Evolutionary conservation across 2,329 filamentous ascomycete species (phyloP).

Genomic region (Aspergillus flavus): DNA sequence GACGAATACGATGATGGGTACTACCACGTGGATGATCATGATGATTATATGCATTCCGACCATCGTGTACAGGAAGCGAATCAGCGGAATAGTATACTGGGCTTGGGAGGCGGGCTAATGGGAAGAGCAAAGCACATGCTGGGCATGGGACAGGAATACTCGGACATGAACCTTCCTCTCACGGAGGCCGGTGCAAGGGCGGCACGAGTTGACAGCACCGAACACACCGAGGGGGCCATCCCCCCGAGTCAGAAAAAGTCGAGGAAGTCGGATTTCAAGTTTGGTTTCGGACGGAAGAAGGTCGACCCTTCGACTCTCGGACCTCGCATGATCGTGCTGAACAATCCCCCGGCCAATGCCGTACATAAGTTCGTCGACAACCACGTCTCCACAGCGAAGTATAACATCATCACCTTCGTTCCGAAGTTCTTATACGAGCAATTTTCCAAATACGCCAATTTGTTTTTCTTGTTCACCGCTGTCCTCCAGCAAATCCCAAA

Average conservation of each 20-base stretch:
- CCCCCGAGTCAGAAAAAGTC: conserved; percentile 59
- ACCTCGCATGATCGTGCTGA: conserved; percentile 89
- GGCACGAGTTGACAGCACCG: conserved; percentile 46
- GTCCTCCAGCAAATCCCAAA: conserved; percentile 92
- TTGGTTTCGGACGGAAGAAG: conserved; percentile 83
- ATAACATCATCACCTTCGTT: conserved; percentile 89
- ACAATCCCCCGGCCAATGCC: conserved; percentile 91
- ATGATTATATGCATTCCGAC: conserved; percentile 57
- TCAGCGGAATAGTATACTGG: conserved; percentile 86
- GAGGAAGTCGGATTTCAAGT: conserved; percentile 80
- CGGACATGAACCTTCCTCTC: conserved; percentile 96
- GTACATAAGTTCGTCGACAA: conserved; percentile 92
- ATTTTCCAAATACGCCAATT: conserved; percentile 98
- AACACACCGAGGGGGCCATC: conserved; percentile 44
- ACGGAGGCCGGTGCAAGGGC: conserved; percentile 70
- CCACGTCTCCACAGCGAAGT: conserved; percentile 96
- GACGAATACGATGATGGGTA: conserved; percentile 85
- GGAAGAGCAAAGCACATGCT: conserved; percentile 88
- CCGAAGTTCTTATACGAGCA: conserved; percentile 98
- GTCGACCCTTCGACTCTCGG: conserved; percentile 88
- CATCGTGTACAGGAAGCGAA: conserved; percentile 60
- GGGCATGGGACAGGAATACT: conserved; percentile 84
- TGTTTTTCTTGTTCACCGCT: conserved; percentile 99
- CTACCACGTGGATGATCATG: conserved; percentile 68
- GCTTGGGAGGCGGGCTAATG: conserved; percentile 82